phyloP scores from a whole-genome alignment of 176 grass and related monocot genomes.

The Triticum timopheevii region DNA sequence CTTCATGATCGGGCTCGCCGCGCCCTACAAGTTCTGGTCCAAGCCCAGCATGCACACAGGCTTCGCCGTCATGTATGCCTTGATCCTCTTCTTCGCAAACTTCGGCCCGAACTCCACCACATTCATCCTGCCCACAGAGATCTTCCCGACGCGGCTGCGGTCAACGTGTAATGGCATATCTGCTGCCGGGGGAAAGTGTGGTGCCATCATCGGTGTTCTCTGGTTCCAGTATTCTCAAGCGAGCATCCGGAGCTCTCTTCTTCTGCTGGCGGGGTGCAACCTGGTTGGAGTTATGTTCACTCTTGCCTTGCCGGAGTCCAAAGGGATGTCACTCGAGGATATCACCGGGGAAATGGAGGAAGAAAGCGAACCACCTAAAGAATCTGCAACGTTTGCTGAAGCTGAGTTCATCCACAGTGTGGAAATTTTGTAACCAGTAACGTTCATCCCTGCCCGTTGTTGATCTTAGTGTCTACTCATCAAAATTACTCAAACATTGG shows the following conservation, averaged over 20 bases:
- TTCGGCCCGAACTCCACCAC: too few species aligned
- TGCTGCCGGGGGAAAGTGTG: constrained; percentile 33
- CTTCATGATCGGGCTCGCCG: too few species aligned
- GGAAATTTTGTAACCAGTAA: too few species aligned
- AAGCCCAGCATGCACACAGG: too few species aligned
- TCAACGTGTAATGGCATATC: constrained; percentile 55
- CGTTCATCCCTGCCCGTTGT: too few species aligned
- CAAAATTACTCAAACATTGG: too few species aligned
- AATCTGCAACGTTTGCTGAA: neutral
- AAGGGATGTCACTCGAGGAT: constrained; percentile 39
- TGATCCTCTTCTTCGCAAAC: too few species aligned
- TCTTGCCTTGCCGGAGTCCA: constrained; percentile 39
- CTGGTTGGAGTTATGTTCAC: constrained; percentile 37
- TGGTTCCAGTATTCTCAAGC: constrained; percentile 16
- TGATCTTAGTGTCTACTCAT: too few species aligned
- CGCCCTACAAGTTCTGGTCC: too few species aligned
- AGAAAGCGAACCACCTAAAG: neutral
- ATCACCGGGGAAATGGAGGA: constrained; percentile 25
- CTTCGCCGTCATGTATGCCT: too few species aligned
- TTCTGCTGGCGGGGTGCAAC: constrained; percentile 33
- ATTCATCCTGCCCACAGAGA: neutral
- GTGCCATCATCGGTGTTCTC: constrained; percentile 35
- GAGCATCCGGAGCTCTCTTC: neutral
- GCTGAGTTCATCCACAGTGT: too few species aligned
- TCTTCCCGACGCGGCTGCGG: constrained; percentile 43